Evolutionary conservation across 306 rosid species (phyloP), one percentile per base, ranked within the genome.

Genomic region (Cercis canadensis): DNA sequence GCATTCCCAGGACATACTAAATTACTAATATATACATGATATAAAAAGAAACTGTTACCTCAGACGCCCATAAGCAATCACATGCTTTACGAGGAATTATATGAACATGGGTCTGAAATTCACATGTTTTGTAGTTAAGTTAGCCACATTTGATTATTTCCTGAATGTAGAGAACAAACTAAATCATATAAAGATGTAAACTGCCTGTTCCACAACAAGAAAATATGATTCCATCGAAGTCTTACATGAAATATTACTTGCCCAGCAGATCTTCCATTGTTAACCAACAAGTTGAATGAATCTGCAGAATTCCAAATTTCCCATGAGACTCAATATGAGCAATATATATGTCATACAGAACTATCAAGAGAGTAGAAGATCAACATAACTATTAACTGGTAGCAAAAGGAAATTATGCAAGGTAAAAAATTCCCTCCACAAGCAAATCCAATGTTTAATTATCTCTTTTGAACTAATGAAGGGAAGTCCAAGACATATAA

Each of bases 191-290:
- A 24, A 24, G 29, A 24, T 1, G 3, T 3, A 24, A 24, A 24
- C 29, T 43, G 54, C 5, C 13, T 62, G 53, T 12, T 16, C 33
- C 54, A 11, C 15, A 7, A 51, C 6, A 15, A 16, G 21, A n/a
- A 5, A 17, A 16, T 32, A n/a, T 57, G 70, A 62, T 62, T 57
- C 18, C 46, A 18, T 10, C 24, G 12, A 51, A 47, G 44, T 68
- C 97, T 83, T 74, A 94, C 99, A 79, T 94, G 99, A 84, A 87
- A 94, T 83, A 94, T 84, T 67, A 94, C 97, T 89, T 94, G 99
- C 47, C 99, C 99, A 45, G 97, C 97, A 64, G 92, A 92, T 62
- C 24, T 83, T 17, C 99, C 99, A 34, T 86, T 90, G 88, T 94
- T 94, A 65, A 91, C 87, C 76, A 94, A 74, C 81, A 94, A 71